A percentile compares a stretch with the other conserved stretches of the same genome.
Conservation (phyloP, 768 basidiomycete species). For the Lanmaoa pseudosensibilis region DNA sequence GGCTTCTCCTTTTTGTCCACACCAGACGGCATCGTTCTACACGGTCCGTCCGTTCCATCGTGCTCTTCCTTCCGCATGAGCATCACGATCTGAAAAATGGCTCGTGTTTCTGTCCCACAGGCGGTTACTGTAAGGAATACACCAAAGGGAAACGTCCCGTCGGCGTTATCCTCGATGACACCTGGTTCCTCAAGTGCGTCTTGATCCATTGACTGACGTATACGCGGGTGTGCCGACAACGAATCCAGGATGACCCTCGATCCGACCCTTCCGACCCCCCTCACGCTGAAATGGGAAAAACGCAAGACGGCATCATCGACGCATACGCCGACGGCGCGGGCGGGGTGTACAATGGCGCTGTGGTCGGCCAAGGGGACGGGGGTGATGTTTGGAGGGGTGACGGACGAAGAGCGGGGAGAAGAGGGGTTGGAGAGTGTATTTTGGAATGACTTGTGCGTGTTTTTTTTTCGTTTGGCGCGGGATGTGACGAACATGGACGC, state of each 20-base stretch:
- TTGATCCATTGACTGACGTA: neutral
- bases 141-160: conserved; percentile 79
- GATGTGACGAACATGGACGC: neutral
- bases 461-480: neutral
- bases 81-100: neutral
- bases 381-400: conserved; percentile 84
- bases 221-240: neutral
- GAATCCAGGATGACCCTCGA: conserved; percentile 34
- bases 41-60: conserved; percentile 49
- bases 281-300: conserved; percentile 80
- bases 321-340: conserved; percentile 62
- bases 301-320: conserved; percentile 66
- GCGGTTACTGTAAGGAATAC: conserved; percentile 92
- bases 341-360: conserved; percentile 84
- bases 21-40: conserved; percentile 74
- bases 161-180: conserved; percentile 88
- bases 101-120: conserved; percentile 34
- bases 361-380: conserved; percentile 72
- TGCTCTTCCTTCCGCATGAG: neutral
- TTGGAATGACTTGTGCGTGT: conserved; percentile 70
- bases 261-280: conserved; percentile 25
- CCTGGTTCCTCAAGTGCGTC: conserved; percentile 77
- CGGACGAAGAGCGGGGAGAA: conserved; percentile 82
- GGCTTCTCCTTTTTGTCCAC: conserved; percentile 85
- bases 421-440: conserved; percentile 84